Conservation (phyloP, 2,329 filamentous ascomycete species). For the Neofusicoccum ribis region DNA sequence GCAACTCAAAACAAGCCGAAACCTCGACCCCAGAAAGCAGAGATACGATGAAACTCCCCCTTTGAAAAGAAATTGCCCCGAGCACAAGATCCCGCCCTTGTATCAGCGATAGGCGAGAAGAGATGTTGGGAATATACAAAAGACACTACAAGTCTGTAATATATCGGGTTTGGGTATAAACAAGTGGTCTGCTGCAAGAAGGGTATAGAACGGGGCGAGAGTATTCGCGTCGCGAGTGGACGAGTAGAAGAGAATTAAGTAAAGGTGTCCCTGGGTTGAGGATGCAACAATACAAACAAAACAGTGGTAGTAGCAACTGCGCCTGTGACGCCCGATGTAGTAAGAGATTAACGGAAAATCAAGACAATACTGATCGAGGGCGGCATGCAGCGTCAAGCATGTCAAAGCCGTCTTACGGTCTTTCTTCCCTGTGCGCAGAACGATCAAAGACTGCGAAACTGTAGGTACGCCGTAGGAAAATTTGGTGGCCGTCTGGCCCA, state of each 20-base stretch:
- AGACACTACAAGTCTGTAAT: background rate
- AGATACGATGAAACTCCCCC: too few species aligned
- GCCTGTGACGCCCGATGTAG: too few species aligned
- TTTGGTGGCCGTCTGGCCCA: background rate
- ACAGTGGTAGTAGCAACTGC: too few species aligned
- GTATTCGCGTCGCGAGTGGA: background rate
- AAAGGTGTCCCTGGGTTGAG: background rate
- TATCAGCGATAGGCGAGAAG: background rate
- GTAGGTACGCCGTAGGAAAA: background rate
- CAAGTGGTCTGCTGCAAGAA: background rate
- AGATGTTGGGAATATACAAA: background rate
- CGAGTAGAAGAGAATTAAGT: background rate
- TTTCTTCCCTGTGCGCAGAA: background rate
- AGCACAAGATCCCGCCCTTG: background rate
- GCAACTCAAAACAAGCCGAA: background rate
- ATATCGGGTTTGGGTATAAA: background rate
- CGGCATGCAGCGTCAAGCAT: background rate
- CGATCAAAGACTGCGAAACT: background rate
- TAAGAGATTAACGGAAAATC: too few species aligned
- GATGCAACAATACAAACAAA: too few species aligned
- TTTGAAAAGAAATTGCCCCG: background rate
- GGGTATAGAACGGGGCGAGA: conserved; percentile 6
- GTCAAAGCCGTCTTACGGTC: background rate
- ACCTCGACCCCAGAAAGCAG: background rate
- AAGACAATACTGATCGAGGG: too few species aligned